Base-by-base conservation (phyloP, 2,329 filamentous ascomycete species). In the Dryadomyces sulphureus region DNA sequence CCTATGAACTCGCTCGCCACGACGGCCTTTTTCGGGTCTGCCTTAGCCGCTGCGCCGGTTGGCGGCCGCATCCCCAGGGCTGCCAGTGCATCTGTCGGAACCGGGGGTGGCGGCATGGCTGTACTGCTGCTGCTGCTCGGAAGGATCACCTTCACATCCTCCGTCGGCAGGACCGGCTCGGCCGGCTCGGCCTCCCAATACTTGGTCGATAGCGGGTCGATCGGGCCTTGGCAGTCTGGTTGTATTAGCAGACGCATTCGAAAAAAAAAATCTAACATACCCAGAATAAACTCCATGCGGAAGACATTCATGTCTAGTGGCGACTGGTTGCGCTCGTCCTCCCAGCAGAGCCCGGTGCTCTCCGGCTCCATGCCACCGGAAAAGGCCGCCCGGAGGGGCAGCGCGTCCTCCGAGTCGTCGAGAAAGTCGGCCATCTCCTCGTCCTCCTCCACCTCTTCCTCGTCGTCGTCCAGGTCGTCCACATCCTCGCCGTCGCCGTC, bases 341-440 rank as follows among this genome's bases (percentile, higher is more conserved):
- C 85, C 75, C 88, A 98, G 58, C 83, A 92, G 9, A 96, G 65
- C 0, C 90, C 92, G 4, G 79, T 86, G 57, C 74, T 84, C 38
- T 83, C 68, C 0, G 88, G 86, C 56, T 89, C 77, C 56, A 93
- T 70, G 52, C 85, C 79, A 25, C 79, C 77, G 67, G 75, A 55
- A 74, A 64, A 80, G 62, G 59, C 74, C 66, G 67, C 75, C 72
- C 60, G 69, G 52, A 63, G 67, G 58, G 62, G 65, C 49, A 65
- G 73, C 56, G 61, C 57, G 50, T 92, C 85, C 45, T 93, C 85
- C 6, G 85, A 85, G 55, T 93, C 86, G 54, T 94, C 89, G 2
- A 95, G 68, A 57, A 95, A 95, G 17, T 79, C 89, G 4, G 87
- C 85, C 79, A 94, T 83, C 49, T 93, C 88, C 51, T 85, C 83